Base-by-base conservation (phyloP, 495 filamentous ascomycete genomes). In the Penicillium argentinense region DNA sequence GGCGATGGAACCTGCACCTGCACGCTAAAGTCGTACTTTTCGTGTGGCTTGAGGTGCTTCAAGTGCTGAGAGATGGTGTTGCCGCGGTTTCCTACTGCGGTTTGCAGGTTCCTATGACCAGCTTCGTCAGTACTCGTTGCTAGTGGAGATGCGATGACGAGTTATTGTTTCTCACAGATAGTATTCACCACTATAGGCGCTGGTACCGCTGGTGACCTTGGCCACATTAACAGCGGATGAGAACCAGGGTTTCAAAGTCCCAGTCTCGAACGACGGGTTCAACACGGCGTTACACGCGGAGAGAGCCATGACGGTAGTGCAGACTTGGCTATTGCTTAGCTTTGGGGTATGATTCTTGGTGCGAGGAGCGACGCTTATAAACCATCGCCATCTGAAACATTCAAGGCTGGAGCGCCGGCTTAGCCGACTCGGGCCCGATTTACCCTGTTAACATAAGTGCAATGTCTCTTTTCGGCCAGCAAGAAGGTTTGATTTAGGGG, bases 201-300 rank as follows among this genome's bases (percentile, higher is more conserved):
- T 47, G 22, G 49, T 45, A 1, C 42, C 53, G 39, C 47, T 62
- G 42, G 30, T 60, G 3, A 60, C 47, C 17, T 45, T 50, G 8
- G 51, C 59, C 3, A 62, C 51, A 24, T 58, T 47, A 5, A 53
- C 46, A 11, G 54, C 51, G 9, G 56, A 56, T 34, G 59, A 21
- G 13, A 42, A 34, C 62, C 59, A 65, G 0, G 62, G 62, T 12
- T 32, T 39, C 5, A 65, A 42, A 11, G 26, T 14, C 9, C 62
- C 59, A 4, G 62, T 54, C 27, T 62, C 62, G 36, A 65, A 62
- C 22, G 53, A 53, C 5, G 59, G 59, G 42, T 62, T 62, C 18
- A 48, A 16, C 19, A 65, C 39, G 32, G 51, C 46, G 34, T 65
- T 62, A 52, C 56, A 57, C 3, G 43, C 17, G 30, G 55, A 57